phyloP scores from a whole-genome alignment of 1,284 basidiomycete genomes.

The Rhodotorula sp. region DNA sequence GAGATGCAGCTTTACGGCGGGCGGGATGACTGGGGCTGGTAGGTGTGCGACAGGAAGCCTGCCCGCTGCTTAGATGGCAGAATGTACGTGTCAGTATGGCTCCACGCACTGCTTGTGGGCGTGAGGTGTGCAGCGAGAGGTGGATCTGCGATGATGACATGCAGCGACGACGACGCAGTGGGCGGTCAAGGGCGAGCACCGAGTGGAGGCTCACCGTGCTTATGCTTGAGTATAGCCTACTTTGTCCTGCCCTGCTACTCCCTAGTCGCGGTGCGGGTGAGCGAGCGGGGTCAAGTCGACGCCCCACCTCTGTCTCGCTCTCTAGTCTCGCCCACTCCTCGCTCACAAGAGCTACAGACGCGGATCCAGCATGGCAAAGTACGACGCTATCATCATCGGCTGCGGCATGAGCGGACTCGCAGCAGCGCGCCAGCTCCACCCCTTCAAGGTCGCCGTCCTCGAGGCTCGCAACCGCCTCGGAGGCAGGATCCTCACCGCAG shows the following conservation, averaged over 20 bases:
- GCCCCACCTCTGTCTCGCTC: neutral
- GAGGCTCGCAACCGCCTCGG: conserved; percentile 46
- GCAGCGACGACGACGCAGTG: neutral
- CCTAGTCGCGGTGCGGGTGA: neutral
- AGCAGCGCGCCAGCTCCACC: conserved; percentile 50
- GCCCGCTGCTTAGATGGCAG: neutral
- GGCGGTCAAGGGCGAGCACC: no score
- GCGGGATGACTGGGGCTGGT: no score
- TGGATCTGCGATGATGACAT: neutral
- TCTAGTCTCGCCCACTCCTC: neutral
- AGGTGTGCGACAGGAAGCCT: no score
- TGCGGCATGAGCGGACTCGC: conserved; percentile 52
- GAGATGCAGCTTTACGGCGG: no score
- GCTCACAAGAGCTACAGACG: neutral
- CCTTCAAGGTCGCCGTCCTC: conserved; percentile 56
- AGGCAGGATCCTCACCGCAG: conserved; percentile 25
- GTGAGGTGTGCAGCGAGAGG: no score
- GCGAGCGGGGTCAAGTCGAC: neutral
- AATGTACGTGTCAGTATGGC: neutral
- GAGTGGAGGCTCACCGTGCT: neutral
- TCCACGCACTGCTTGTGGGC: no score
- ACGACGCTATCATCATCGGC: conserved; percentile 34
- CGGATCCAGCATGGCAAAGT: neutral
- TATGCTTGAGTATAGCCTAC: no score
- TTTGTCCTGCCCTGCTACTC: no score